Evolutionary conservation across 441 rosid species (phyloP).

Genomic region (Adansonia gregorii): DNA sequence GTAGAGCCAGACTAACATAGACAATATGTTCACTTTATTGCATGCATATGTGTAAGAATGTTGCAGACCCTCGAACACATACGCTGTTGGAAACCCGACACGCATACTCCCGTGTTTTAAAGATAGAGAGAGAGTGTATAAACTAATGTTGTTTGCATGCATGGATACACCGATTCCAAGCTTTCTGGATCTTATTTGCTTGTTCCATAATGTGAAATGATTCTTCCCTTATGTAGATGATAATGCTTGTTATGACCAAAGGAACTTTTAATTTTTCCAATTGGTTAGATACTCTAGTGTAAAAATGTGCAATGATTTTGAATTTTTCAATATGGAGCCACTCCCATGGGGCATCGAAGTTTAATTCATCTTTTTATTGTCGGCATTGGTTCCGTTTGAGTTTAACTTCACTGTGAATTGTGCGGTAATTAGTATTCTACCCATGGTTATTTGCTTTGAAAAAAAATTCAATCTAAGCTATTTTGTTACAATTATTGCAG

Average conservation of each 20-base stretch:
- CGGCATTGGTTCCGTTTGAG: neutral
- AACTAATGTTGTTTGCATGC: constrained; percentile 15
- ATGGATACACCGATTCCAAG: neutral
- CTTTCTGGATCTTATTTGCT: neutral
- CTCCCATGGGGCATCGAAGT: neutral
- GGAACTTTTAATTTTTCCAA: neutral
- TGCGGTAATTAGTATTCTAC: neutral
- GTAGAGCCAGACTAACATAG: too few relatives aligned
- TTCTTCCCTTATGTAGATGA: constrained; percentile 9
- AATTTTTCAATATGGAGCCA: neutral
- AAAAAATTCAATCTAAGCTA: neutral
- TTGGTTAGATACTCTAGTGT: neutral
- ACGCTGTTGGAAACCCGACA: neutral
- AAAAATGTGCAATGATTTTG: neutral
- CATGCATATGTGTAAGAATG: neutral
- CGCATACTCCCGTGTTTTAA: too few relatives aligned
- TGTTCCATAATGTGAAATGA: neutral
- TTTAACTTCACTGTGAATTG: neutral
- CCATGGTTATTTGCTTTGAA: neutral
- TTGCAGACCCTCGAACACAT: neutral
- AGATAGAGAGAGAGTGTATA: neutral
- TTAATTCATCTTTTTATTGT: neutral
- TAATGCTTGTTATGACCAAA: constrained; percentile 10
- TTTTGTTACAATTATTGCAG: neutral
- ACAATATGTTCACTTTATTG: neutral